Evolutionary conservation across 352 stramenopile species (phyloP).

Genomic region (Globisporangium okanoganense): DNA sequence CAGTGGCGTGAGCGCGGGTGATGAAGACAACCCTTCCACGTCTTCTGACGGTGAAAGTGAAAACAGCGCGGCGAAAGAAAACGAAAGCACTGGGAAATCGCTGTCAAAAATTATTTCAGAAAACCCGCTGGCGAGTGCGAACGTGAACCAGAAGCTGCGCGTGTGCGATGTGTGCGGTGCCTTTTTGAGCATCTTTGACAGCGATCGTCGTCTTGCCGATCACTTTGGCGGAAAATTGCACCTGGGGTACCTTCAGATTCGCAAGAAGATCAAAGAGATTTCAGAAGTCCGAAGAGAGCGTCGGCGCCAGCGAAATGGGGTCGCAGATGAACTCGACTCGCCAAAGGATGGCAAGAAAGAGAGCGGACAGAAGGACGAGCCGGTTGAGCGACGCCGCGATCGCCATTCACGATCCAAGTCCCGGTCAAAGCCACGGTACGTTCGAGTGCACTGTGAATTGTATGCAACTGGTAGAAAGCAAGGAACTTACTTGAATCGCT

Average conservation of each 20-base stretch:
- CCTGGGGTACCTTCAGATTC: slow-evolving; percentile 87
- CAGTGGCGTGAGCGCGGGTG: neutral
- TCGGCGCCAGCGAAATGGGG: slow-evolving; percentile 13
- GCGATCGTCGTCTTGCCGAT: slow-evolving; percentile 82
- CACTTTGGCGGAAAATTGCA: slow-evolving; percentile 92
- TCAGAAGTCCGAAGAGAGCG: slow-evolving; percentile 29
- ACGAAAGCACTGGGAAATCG: slow-evolving; percentile 16
- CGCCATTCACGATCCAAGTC: slow-evolving; percentile 22
- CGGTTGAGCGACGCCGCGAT: slow-evolving; percentile 7
- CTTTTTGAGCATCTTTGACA: slow-evolving; percentile 92
- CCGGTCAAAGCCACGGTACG: slow-evolving; percentile 17
- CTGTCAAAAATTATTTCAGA: slow-evolving; percentile 5
- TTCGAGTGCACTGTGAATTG: neutral
- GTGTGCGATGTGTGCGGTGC: slow-evolving; percentile 91
- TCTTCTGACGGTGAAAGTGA: slow-evolving; percentile 1
- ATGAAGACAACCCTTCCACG: neutral
- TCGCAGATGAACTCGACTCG: slow-evolving; percentile 4
- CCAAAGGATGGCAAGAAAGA: slow-evolving; percentile 4
- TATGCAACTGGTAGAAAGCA: neutral
- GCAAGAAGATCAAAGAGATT: slow-evolving; percentile 81
- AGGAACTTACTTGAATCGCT: neutral
- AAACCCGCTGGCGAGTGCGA: slow-evolving; percentile 24
- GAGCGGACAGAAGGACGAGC: slow-evolving; percentile 3
- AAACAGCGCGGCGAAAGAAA: slow-evolving; percentile 3
- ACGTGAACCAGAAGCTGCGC: slow-evolving; percentile 80